Evolutionary conservation across 495 filamentous ascomycete species (phyloP).

Genomic region (Hypomontagnella monticulosa): DNA sequence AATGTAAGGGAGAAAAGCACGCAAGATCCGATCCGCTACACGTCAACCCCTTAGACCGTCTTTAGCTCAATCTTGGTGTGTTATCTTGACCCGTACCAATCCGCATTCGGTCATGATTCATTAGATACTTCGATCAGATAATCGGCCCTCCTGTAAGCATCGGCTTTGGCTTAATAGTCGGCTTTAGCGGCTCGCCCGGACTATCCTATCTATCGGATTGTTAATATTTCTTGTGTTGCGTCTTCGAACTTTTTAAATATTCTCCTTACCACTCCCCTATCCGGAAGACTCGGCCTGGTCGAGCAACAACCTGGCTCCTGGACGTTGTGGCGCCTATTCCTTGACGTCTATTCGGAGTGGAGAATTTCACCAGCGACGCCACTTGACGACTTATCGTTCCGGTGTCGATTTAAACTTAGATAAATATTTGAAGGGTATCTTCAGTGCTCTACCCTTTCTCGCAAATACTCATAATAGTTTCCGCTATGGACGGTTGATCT

Average conservation of each 20-base stretch:
- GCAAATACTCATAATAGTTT: background rate
- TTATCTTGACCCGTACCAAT: slow-evolving; percentile 19
- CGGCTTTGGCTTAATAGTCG: slow-evolving; percentile 7
- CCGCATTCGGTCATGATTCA: slow-evolving; percentile 46
- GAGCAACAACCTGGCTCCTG: slow-evolving; percentile 19
- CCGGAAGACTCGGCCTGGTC: slow-evolving; percentile 3
- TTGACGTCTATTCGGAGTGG: background rate
- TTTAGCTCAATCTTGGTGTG: slow-evolving; percentile 27
- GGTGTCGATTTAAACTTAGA: slow-evolving; percentile 4
- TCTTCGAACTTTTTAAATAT: background rate
- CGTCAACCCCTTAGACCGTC: slow-evolving; percentile 18
- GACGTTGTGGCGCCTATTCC: slow-evolving; percentile 21
- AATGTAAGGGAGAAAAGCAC: slow-evolving; percentile 32
- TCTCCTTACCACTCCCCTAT: background rate
- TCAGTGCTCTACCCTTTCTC: slow-evolving; percentile 1
- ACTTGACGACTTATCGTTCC: slow-evolving; percentile 5
- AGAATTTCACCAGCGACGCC: slow-evolving; percentile 4
- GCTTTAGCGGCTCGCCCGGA: slow-evolving; percentile 27
- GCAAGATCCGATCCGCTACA: slow-evolving; percentile 34
- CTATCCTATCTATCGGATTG: slow-evolving; percentile 24
- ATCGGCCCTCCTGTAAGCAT: slow-evolving; percentile 40
- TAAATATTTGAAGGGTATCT: slow-evolving; percentile 10
- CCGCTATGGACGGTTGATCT: slow-evolving; percentile 29
- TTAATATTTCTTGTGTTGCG: slow-evolving; percentile 12
- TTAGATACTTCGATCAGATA: slow-evolving; percentile 23